Conservation (phyloP, 2,329 filamentous ascomycete species). For the Cladosporium oxysporum region DNA sequence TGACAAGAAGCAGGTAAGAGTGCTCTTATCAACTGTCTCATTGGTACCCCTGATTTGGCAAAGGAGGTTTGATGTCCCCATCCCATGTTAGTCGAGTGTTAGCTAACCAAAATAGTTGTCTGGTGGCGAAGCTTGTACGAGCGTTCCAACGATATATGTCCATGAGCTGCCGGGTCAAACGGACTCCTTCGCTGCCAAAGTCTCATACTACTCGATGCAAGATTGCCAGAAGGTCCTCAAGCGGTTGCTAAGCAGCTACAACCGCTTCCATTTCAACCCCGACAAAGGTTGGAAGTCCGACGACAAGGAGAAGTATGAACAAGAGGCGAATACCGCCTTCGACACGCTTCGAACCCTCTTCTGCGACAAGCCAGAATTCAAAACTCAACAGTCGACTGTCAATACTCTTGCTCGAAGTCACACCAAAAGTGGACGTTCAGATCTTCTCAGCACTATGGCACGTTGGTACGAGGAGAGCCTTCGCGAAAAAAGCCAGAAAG, state of each 20-base stretch:
- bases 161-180: conserved; percentile 14
- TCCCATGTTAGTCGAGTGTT: no score
- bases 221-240: conserved; percentile 20
- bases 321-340: conserved; percentile 4
- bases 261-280: conserved; percentile 21
- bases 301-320: neutral
- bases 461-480: conserved; percentile 6
- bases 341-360: conserved; percentile 15
- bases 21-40: conserved; percentile 30
- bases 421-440: neutral
- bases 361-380: conserved; percentile 18
- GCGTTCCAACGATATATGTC: conserved; percentile 23
- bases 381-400: neutral
- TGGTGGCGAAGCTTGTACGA: conserved; percentile 26
- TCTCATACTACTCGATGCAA: conserved; percentile 23
- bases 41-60: conserved; percentile 26
- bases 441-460: neutral
- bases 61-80: no score
- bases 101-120: conserved; percentile 19
- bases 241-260: conserved; percentile 20
- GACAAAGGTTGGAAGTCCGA: conserved; percentile 25
- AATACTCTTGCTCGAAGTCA: no score
- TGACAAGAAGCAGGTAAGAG: conserved; percentile 27
- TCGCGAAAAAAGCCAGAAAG: neutral
- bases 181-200: conserved; percentile 22